Percentiles rank a stretch among this genome's conserved stretches.
Conservation (phyloP, 768 basidiomycete species). For the Imleria badia region DNA sequence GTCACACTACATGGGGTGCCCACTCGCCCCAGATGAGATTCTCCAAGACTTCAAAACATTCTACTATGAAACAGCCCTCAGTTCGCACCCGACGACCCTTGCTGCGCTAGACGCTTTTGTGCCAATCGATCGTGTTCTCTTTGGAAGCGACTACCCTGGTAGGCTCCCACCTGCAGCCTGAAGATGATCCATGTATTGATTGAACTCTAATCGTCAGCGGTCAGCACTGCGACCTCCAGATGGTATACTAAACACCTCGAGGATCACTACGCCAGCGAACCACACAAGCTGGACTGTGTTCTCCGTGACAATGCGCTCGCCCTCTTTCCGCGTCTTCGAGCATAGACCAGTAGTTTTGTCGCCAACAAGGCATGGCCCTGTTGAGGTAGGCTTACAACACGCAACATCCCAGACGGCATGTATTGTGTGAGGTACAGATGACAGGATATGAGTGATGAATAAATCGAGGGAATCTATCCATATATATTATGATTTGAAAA, state of each 20-base stretch:
- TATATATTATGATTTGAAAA: slow-evolving; percentile 20
- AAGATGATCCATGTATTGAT: neutral
- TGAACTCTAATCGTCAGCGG: slow-evolving; percentile 41
- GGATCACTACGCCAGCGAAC: slow-evolving; percentile 44
- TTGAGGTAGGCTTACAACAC: slow-evolving; percentile 6
- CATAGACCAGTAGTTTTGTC: neutral
- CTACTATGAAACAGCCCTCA: slow-evolving; percentile 74
- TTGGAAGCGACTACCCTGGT: slow-evolving; percentile 82
- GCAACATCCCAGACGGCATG: slow-evolving; percentile 17
- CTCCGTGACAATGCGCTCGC: slow-evolving; percentile 49
- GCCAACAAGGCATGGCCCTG: neutral
- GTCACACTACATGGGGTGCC: slow-evolving; percentile 68
- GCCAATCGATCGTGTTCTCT: slow-evolving; percentile 51
- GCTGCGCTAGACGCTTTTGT: slow-evolving; percentile 52
- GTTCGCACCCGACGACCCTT: slow-evolving; percentile 53
- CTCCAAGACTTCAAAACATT: slow-evolving; percentile 67
- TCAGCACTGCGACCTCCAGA: slow-evolving; percentile 48
- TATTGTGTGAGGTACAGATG: slow-evolving; percentile 29
- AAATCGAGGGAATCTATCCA: slow-evolving; percentile 26
- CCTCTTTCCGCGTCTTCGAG: slow-evolving; percentile 47
- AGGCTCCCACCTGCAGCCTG: neutral
- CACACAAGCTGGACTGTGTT: slow-evolving; percentile 42
- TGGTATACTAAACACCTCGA: slow-evolving; percentile 64
- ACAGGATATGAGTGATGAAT: slow-evolving; percentile 22
- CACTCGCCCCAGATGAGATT: slow-evolving; percentile 62